Percentiles rank a stretch among this genome's conserved stretches.
Evolutionary conservation across 2,329 filamentous ascomycete genomes (phyloP).

Genomic region (Nigrospora osmanthi): DNA sequence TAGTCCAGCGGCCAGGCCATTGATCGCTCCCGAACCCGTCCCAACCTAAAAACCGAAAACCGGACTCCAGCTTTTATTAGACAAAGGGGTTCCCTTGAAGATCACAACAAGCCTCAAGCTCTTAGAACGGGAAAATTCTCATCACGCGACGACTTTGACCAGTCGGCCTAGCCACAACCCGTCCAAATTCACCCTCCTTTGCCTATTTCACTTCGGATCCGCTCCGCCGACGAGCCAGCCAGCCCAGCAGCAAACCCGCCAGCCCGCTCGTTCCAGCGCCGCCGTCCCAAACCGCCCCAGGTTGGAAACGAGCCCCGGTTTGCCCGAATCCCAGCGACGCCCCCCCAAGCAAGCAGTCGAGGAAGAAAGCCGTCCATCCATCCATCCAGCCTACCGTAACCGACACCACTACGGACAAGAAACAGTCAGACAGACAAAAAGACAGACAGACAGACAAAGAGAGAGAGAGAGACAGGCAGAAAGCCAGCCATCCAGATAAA

Average conservation of each 20-base stretch:
- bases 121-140: slow-evolving; percentile 1
- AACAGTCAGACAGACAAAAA: neutral
- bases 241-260: no score
- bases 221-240: no score
- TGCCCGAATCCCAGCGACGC: no score
- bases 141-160: neutral
- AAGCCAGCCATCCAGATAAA: neutral
- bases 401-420: neutral
- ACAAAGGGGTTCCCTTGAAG: slow-evolving; percentile 4
- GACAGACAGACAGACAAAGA: neutral
- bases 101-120: slow-evolving; percentile 4
- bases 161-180: no score
- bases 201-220: no score
- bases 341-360: no score
- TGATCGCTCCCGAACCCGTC: slow-evolving; percentile 3
- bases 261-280: no score
- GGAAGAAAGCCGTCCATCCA: neutral
- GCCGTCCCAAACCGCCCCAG: no score
- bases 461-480: neutral
- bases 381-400: neutral
- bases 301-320: no score
- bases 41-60: slow-evolving; percentile 6
- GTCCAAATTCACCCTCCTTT: no score
- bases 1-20: neutral
- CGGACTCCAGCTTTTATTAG: slow-evolving; percentile 2